Evolutionary conservation across 805 yeast species (phyloP).

Genomic region (Pichia eremophila): DNA sequence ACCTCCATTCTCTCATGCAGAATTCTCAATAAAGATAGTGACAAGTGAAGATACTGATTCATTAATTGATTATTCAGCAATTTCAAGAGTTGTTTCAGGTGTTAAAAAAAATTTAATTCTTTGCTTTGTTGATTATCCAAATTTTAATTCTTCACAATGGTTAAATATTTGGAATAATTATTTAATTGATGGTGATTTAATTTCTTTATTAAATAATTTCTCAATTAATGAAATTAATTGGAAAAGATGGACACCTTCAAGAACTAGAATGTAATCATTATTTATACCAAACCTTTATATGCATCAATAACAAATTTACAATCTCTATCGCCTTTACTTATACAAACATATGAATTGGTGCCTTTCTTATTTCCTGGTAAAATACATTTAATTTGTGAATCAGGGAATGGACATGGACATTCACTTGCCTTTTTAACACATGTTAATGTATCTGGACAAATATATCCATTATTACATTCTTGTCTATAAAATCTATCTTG

Average conservation of each 20-base stretch:
- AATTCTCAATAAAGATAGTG: constrained; percentile 46
- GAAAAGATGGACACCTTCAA: constrained; percentile 78
- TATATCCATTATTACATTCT: constrained; percentile 31
- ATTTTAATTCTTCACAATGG: constrained; percentile 21
- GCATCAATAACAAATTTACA: constrained; percentile 82
- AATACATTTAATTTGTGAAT: constrained; percentile 72
- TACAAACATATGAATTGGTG: constrained; percentile 48
- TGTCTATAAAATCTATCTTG: background rate
- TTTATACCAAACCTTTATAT: constrained; percentile 39
- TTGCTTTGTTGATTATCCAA: constrained; percentile 54
- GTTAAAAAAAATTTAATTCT: constrained; percentile 73
- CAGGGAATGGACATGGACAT: constrained; percentile 89
- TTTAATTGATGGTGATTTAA: constrained; percentile 8
- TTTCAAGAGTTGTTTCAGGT: constrained; percentile 75
- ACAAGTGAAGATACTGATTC: constrained; percentile 6
- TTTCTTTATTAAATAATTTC: constrained; percentile 30
- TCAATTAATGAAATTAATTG: constrained; percentile 57
- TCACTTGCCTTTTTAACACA: constrained; percentile 64
- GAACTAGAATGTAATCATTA: constrained; percentile 59
- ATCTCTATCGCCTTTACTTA: constrained; percentile 70
- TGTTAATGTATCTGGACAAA: constrained; percentile 74
- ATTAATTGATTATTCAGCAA: constrained; percentile 54
- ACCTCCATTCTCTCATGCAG: constrained; percentile 94
- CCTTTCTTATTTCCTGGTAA: constrained; percentile 29
- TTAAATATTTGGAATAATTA: constrained; percentile 8